Percentiles rank a stretch among this genome's conserved stretches.
These are phyloP conservation scores for Leccinum subgranulosum DNA, from an alignment of 768 basidiomycete genomes.

Conservation along the genomic window DNA sequence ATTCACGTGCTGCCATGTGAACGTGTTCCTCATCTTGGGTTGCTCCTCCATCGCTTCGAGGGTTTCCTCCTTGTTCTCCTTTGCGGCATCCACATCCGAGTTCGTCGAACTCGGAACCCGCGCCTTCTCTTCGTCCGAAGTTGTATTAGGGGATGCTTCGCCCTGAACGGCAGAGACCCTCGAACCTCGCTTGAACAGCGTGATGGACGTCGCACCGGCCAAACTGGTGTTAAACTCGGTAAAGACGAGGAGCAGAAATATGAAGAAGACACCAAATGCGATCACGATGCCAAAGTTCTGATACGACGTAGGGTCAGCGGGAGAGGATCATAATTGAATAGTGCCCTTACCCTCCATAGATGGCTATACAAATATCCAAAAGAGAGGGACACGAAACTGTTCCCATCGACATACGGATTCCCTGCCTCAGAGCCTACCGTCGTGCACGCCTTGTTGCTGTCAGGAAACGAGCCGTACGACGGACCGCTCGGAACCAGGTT, in stretches of 20 bases:
- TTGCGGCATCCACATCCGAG: slow-evolving; percentile 5
- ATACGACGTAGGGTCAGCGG: neutral
- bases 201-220: slow-evolving; percentile 38
- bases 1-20: slow-evolving; percentile 74
- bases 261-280: slow-evolving; percentile 61
- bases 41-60: slow-evolving; percentile 36
- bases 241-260: slow-evolving; percentile 51
- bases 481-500: slow-evolving; percentile 59
- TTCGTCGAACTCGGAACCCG: slow-evolving; percentile 5
- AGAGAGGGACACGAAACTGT: slow-evolving; percentile 47
- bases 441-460: slow-evolving; percentile 75
- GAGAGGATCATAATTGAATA: neutral
- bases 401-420: slow-evolving; percentile 57
- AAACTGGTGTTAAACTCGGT: slow-evolving; percentile 50
- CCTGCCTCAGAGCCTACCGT: slow-evolving; percentile 65
- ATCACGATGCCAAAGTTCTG: slow-evolving; percentile 69
- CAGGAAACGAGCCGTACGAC: slow-evolving; percentile 52
- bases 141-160: slow-evolving; percentile 5
- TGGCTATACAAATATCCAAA: slow-evolving; percentile 42
- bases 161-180: slow-evolving; percentile 17
- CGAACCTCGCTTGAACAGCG: slow-evolving; percentile 65
- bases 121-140: slow-evolving; percentile 31
- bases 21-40: slow-evolving; percentile 47
- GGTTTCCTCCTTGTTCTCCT: slow-evolving; percentile 15
- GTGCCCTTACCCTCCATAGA: slow-evolving; percentile 43